A percentile compares a stretch with the other conserved stretches of the same genome.
Evolutionary conservation across 192 early-diverging fungal species (phyloP).

Genomic region (Coemansia sp.): DNA sequence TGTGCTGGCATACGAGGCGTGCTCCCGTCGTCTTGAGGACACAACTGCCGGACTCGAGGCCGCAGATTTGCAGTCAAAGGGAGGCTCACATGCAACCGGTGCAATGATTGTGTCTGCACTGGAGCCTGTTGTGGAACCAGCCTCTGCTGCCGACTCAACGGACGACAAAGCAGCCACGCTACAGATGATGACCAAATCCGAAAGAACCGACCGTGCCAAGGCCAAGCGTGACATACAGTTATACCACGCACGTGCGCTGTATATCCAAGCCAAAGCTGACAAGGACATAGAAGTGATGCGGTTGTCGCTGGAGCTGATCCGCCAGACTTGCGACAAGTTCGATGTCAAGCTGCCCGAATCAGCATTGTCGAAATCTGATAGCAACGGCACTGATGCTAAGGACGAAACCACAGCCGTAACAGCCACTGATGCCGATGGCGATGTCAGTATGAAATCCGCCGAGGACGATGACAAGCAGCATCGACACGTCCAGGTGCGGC

Average conservation of each 20-base stretch:
- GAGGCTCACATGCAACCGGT: background rate
- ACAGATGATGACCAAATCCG: slow-evolving; percentile 18
- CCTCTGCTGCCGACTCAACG: background rate
- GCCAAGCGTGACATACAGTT: slow-evolving; percentile 35
- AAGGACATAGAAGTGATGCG: slow-evolving; percentile 66
- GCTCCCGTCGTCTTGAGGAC: slow-evolving; percentile 52
- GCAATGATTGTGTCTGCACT: slow-evolving; percentile 3
- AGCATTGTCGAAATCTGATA: background rate
- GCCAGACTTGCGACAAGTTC: slow-evolving; percentile 13
- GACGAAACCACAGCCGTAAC: background rate
- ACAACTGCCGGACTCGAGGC: slow-evolving; percentile 16
- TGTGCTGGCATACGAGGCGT: slow-evolving; percentile 65
- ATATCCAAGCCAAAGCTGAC: slow-evolving; percentile 61
- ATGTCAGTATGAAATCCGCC: background rate
- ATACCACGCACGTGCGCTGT: slow-evolving; percentile 47
- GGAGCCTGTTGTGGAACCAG: background rate
- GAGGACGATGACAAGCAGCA: background rate
- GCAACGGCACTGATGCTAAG: background rate
- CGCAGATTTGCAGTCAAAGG: slow-evolving; percentile 8
- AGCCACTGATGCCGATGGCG: background rate
- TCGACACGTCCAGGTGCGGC: background rate
- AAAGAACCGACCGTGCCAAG: slow-evolving; percentile 19
- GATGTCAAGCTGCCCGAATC: slow-evolving; percentile 22
- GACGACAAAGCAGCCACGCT: background rate
- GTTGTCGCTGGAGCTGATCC: slow-evolving; percentile 55